Base-by-base conservation (phyloP, 1,284 basidiomycete genomes). In the Violaceomyces palustris region DNA sequence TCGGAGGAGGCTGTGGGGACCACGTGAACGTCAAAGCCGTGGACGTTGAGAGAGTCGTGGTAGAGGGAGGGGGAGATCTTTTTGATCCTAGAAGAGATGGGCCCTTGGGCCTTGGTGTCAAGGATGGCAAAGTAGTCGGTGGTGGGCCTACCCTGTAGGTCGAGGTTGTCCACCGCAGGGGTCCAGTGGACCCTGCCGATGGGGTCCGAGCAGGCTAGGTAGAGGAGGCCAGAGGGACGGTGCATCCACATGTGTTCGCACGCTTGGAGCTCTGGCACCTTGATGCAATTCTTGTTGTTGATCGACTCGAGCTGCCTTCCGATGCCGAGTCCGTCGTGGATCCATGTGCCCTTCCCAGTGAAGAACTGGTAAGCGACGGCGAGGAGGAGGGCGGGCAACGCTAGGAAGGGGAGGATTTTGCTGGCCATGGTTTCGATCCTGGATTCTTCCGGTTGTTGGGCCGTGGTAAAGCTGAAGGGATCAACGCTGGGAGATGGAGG, bases 131-230 rank as follows among this genome's bases (percentile, higher is more conserved):
- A 17, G 38, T 57, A 45, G 42, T 65, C 68, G 12, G 30, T 43
- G 18, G 34, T 46, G 32, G 61, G 83, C 19, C 52, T 18, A 4
- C 46, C 39, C 14, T 38, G 28, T 17, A 48, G 45, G 29, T 63
- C 49, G 15, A 62, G 45, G 17, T 45, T 42, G 42, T 62, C 62
- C 12, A 46, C 49, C 17, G 59, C 54, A 3, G 85, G 85, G 0
- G 76, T 73, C 84, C 85, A 87, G 35, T 77, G 72, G 1, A 67
- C 41, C 12, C 84, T 79, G 23, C 75, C 77, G 3, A 67, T 64
- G 2, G 75, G 79, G 0, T 78, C 78, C 2, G 84, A 84, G 61
- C 86, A 87, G 9, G 83, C 83, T 8, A 85, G 77, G 64, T 84
- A 87, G n/a, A 87, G 50, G 9, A 81, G 54, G 24, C 83, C 83